Conservation (phyloP, 495 filamentous ascomycete species). For the Xylaria grammica region DNA sequence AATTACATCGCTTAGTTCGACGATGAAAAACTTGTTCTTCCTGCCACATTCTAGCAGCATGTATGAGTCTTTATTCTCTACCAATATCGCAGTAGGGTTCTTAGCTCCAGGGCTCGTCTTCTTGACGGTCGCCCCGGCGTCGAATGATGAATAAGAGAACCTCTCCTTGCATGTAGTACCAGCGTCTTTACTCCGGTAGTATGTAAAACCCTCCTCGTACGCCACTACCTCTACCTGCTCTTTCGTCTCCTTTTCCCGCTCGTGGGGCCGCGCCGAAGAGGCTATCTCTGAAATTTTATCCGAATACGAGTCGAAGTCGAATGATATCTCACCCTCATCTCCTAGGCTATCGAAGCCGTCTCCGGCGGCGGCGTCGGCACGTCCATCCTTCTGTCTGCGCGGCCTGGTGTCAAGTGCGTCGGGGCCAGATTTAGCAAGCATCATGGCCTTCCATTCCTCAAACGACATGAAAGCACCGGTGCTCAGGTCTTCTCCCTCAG, state of each 20-base stretch:
- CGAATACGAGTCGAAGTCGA: constrained; percentile 75
- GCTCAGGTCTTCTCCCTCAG: constrained; percentile 63
- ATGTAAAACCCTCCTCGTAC: constrained; percentile 52
- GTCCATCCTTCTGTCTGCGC: constrained; percentile 47
- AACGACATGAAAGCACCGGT: constrained; percentile 92
- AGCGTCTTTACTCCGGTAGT: constrained; percentile 81
- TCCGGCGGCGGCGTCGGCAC: constrained; percentile 37
- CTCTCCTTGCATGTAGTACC: constrained; percentile 89
- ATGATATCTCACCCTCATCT: constrained; percentile 88
- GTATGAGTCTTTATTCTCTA: constrained; percentile 98
- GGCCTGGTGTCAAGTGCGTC: constrained; percentile 74
- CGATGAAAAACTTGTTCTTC: constrained; percentile 89
- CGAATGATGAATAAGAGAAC: constrained; percentile 96
- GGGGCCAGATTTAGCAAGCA: constrained; percentile 84
- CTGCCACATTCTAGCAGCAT: constrained; percentile 92
- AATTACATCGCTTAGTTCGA: constrained; percentile 89
- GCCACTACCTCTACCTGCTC: constrained; percentile 49
- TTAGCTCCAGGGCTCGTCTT: constrained; percentile 87
- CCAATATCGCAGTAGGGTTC: constrained; percentile 81
- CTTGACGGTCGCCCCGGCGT: constrained; percentile 90
- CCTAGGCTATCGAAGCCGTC: constrained; percentile 54
- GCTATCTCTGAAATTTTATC: constrained; percentile 49
- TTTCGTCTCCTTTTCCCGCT: constrained; percentile 50
- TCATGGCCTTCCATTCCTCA: constrained; percentile 97
- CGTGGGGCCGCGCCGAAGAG: constrained; percentile 38